These are phyloP conservation scores for Neofusicoccum laricinum DNA, from an alignment of 2,329 filamentous ascomycete genomes.

Conservation along the genomic window DNA sequence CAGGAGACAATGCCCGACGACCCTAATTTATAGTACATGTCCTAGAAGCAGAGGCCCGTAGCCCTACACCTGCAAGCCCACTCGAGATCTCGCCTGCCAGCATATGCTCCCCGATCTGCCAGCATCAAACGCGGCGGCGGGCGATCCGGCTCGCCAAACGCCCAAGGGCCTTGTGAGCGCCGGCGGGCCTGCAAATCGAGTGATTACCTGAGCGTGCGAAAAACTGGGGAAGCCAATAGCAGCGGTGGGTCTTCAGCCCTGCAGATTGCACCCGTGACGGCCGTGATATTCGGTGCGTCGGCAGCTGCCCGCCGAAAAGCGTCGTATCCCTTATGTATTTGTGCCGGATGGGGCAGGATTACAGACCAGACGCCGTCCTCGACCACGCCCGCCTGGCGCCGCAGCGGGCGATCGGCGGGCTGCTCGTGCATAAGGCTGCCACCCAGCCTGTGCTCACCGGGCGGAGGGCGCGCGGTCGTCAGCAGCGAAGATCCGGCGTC, in stretches of 20 bases:
- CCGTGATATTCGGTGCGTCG: background rate
- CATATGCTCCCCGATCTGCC: background rate
- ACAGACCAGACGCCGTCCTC: background rate
- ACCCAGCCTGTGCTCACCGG: background rate
- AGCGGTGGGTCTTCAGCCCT: conserved; percentile 16
- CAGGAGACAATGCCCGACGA: background rate
- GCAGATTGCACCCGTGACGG: conserved; percentile 15
- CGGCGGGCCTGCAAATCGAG: conserved; percentile 9
- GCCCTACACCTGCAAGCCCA: too few species aligned
- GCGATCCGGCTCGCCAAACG: conserved; percentile 8
- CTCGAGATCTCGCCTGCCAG: background rate
- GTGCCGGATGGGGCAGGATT: conserved; percentile 5
- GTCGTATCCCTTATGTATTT: background rate
- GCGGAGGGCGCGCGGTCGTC: background rate
- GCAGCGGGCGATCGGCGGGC: conserved; percentile 7
- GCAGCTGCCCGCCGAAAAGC: background rate
- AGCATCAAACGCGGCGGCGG: background rate
- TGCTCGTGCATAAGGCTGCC: conserved; percentile 11
- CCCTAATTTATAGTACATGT: background rate
- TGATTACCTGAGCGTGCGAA: conserved; percentile 13
- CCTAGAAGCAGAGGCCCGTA: background rate
- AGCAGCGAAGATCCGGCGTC: conserved; percentile 9
- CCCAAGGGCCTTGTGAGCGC: background rate
- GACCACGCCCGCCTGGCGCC: background rate
- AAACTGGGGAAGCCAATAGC: conserved; percentile 17